Percentiles rank a stretch among this genome's conserved stretches.
phyloP scores from a whole-genome alignment of 805 yeast genomes.

The Komagataella ulmi region DNA sequence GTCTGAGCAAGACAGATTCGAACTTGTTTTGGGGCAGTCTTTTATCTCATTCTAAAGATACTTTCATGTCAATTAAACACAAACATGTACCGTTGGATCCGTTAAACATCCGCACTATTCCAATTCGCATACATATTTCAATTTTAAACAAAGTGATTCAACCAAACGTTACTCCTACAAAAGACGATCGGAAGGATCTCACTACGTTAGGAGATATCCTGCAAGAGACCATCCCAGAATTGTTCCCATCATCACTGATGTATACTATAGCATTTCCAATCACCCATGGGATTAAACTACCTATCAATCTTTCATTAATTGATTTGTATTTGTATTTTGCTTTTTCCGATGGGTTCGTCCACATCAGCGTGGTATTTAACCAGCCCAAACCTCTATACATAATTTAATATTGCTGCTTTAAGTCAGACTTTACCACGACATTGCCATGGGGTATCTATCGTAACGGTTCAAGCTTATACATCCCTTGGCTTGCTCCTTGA shows the following conservation, averaged over 20 bases:
- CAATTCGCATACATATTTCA: conserved; percentile 8
- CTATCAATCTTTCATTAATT: conserved; percentile 26
- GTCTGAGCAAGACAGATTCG: conserved; percentile 50
- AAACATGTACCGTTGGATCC: conserved; percentile 16
- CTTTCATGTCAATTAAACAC: conserved; percentile 7
- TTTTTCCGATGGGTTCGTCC: conserved; percentile 56
- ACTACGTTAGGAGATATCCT: conserved; percentile 26
- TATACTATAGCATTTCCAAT: conserved; percentile 27
- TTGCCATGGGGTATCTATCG: background rate
- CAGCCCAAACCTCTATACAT: conserved; percentile 2
- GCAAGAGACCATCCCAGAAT: conserved; percentile 26
- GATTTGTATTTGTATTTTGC: conserved; percentile 31
- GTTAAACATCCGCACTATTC: conserved; percentile 7
- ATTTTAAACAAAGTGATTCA: conserved; percentile 21
- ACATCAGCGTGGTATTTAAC: conserved; percentile 28
- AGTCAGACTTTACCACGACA: background rate
- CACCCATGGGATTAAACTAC: conserved; percentile 42
- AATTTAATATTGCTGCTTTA: background rate
- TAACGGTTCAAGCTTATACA: background rate
- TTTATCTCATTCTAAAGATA: background rate
- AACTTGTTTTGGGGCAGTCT: conserved; percentile 43
- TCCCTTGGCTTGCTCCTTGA: no score
- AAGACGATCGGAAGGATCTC: conserved; percentile 3
- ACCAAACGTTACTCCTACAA: conserved; percentile 11
- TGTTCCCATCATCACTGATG: conserved; percentile 26